Evolutionary conservation across 179 eudicot genomes (phyloP).

Genomic region (Amaranthus tricolor): DNA sequence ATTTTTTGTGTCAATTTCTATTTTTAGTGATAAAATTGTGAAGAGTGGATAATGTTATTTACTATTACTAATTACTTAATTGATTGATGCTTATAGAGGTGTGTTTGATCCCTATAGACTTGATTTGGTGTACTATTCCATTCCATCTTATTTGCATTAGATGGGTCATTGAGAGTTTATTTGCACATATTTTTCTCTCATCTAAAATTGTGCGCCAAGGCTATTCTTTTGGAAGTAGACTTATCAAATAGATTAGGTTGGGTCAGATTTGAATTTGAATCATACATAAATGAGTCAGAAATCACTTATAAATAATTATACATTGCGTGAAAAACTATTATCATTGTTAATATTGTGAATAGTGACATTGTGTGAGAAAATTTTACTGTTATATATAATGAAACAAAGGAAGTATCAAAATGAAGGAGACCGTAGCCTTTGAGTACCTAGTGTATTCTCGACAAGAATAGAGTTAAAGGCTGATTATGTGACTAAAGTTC

Average conservation of each 20-base stretch:
- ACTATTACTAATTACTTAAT: constrained; percentile 21
- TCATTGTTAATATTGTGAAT: too few species aligned
- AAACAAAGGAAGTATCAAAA: neutral
- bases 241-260: too few species aligned
- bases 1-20: constrained; percentile 21
- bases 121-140: constrained; percentile 16
- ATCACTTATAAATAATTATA: too few species aligned
- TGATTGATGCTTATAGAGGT: constrained; percentile 27
- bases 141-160: constrained; percentile 23
- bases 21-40: constrained; percentile 11
- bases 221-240: too few species aligned
- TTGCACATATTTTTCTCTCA: constrained; percentile 22
- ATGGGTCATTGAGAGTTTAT: constrained; percentile 21
- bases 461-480: neutral
- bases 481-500: neutral
- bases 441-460: neutral
- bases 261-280: too few species aligned
- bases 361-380: too few species aligned
- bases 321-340: too few species aligned
- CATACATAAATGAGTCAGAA: too few species aligned
- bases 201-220: neutral
- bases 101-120: constrained; percentile 14
- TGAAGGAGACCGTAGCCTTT: neutral
- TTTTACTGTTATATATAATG: too few species aligned
- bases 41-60: constrained; percentile 19